phyloP scores from a whole-genome alignment of 805 yeast genomes.

The Cyberlindnera japonica region DNA sequence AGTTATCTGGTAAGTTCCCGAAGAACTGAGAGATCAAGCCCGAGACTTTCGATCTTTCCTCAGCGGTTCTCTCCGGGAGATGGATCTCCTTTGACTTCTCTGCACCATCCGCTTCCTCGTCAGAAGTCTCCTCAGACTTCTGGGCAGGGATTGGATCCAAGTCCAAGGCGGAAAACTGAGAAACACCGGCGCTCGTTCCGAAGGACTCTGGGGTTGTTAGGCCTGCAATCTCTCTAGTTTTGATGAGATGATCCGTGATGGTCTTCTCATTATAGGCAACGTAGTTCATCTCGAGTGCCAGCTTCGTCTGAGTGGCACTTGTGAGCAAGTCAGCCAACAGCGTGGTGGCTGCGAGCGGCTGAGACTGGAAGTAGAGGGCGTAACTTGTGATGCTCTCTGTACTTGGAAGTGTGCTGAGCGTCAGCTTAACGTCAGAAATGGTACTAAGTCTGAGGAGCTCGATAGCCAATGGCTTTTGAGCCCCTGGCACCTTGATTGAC shows the following conservation, averaged over 20 bases:
- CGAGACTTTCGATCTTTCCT: constrained; percentile 20
- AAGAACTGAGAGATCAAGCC: constrained; percentile 21
- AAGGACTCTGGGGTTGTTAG: constrained; percentile 44
- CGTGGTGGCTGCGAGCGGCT: constrained; percentile 29
- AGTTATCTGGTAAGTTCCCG: constrained; percentile 22
- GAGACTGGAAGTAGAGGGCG: constrained; percentile 38
- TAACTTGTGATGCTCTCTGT: constrained; percentile 62
- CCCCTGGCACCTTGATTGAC: constrained; percentile 12
- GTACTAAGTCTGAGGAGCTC: constrained; percentile 37
- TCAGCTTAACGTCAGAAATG: constrained; percentile 53
- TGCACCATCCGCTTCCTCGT: constrained; percentile 11
- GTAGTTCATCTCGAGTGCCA: constrained; percentile 45
- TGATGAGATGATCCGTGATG: constrained; percentile 58
- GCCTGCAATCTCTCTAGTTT: constrained; percentile 59
- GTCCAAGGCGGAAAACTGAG: constrained; percentile 41
- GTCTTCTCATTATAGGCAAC: constrained; percentile 57
- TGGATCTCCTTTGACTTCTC: constrained; percentile 10
- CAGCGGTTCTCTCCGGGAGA: constrained; percentile 26
- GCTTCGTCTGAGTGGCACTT: constrained; percentile 23
- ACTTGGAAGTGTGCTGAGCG: constrained; percentile 52
- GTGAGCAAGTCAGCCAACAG: constrained; percentile 28
- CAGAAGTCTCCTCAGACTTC: constrained; percentile 13
- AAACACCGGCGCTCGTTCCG: constrained; percentile 43
- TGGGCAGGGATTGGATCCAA: constrained; percentile 30
- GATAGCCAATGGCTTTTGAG: constrained; percentile 16